Percentiles rank a stretch among this genome's conserved stretches.
Conservation (phyloP, 1,284 basidiomycete genomes). For the Leccinum pachyderme region DNA sequence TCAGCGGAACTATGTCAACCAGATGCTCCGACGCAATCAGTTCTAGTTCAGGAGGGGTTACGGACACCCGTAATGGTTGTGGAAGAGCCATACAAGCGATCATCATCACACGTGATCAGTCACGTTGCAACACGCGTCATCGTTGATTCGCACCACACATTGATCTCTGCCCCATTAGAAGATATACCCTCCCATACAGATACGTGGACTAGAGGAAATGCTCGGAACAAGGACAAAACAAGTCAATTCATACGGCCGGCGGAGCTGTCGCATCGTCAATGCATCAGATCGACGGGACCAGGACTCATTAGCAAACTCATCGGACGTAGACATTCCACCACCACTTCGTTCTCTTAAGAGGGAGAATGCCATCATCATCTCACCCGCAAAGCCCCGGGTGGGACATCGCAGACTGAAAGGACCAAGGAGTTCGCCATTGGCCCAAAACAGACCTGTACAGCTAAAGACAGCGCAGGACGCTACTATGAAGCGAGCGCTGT, state of each 20-base stretch:
- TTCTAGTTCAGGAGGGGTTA: slow-evolving; percentile 80
- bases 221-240: slow-evolving; percentile 63
- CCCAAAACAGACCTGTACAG: slow-evolving; percentile 14
- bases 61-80: slow-evolving; percentile 55
- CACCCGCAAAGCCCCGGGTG: slow-evolving; percentile 20
- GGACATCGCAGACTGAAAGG: slow-evolving; percentile 13
- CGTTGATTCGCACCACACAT: slow-evolving; percentile 3
- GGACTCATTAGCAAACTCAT: slow-evolving; percentile 16
- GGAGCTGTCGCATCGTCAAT: slow-evolving; percentile 61
- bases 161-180: background rate
- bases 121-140: slow-evolving; percentile 6
- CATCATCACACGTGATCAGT: slow-evolving; percentile 25
- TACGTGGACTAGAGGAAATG: slow-evolving; percentile 32
- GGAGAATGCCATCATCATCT: slow-evolving; percentile 28
- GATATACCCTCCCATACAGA: slow-evolving; percentile 2
- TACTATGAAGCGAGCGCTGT: slow-evolving; percentile 11
- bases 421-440: slow-evolving; percentile 15
- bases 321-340: slow-evolving; percentile 8
- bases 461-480: slow-evolving; percentile 8
- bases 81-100: slow-evolving; percentile 56
- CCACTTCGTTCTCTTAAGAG: slow-evolving; percentile 13
- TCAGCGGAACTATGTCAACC: slow-evolving; percentile 80
- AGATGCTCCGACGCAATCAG: slow-evolving; percentile 81
- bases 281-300: slow-evolving; percentile 39
- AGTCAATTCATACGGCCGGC: slow-evolving; percentile 66